Base-by-base conservation (phyloP, 2,329 filamentous ascomycete genomes). In the Calycina herbarum region DNA sequence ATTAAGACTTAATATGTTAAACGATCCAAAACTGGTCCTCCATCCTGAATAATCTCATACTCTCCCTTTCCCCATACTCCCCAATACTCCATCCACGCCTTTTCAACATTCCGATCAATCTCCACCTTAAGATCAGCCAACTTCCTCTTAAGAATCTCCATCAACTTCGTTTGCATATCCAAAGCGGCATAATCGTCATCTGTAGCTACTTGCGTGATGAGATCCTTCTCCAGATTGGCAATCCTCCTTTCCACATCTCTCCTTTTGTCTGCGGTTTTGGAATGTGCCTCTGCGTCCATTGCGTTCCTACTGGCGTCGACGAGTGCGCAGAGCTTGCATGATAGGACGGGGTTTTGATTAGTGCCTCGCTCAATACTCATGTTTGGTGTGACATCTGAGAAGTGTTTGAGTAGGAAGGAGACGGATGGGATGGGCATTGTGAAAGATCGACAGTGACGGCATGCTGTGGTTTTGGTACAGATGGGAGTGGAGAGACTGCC, bases 321-420 rank as follows among this genome's bases (percentile, higher is more conserved):
- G 5, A 69, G 63, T 38, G 74, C 71, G 62, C 73, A 75, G 5
- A 69, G 62, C 33, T 67, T 67, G 65, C 73, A 75, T 24, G 45
- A 11, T 24, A 51, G 45, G 20, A 24, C 20, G 2, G 45, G 45
- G 3, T 51, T 51, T 24, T 71, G 67, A 10, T 65, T 64, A 20
- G 68, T 61, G 1, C 38, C 62, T 7, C 69, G 72, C 56, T 74
- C 66, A 57, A 74, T 62, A 2, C 5, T 24, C 2, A 63, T 40
- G 54, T 67, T 63, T 13, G 63, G 64, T 45, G 17, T 45, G 20
- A 73, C 61, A 15, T 58, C 29, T 2, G 69, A 67, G 31, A 63
- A 73, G 20, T 69, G 61, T 45, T 63, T 38, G 17, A 61, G 27
- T 3, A 74, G 63, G 7, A 59, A 68, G 33, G 57, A 45, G 17